Evolutionary conservation across 805 yeast species (phyloP), one percentile per base, ranked within the genome.

Genomic region (Myxozyma neotropica): DNA sequence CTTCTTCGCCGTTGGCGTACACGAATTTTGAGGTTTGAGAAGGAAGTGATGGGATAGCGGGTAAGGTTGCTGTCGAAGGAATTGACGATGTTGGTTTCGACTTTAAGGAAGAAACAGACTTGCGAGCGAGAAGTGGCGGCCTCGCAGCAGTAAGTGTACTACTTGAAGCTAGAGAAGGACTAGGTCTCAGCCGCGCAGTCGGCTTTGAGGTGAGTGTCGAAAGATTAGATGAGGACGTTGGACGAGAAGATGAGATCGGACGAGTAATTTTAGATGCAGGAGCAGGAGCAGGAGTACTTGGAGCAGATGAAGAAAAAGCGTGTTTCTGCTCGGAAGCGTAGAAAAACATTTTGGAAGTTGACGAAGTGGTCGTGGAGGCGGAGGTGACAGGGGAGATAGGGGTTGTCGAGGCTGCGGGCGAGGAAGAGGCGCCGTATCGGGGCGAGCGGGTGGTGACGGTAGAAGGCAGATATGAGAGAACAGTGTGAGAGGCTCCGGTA

Each of bases 381-480:
- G 53, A 26, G 27, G 40, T n/a, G 21, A 35, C 39, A 26, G 19
- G 17, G 33, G 23, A 17, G 53, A 35, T 12, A 8, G 55, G 21
- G 10, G 39, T 7, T 19, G 39, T 17, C 2, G 53, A 24, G 12
- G 53, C 49, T 10, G 43, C 35, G 4, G 42, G 27, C 15, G 33
- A 29, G 10, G 55, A 26, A 35, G 33, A 24, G 17, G 26, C 27
- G 27, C 43, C 23, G 43, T 46, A 47, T 12, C 63, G 53, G 12
- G 66, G 66, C 12, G 66, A 63, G 13, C 66, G 54, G 5, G 66
- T 61, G 26, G 66, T 63, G 19, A 63, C 64, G 0, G 67, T 63
- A 8, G 64, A 17, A 3, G 66, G 64, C 33, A 62, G 38, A 33
- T 61, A 55, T 12, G 65, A 50, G 19, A 59, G 7, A 5, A 59